These are phyloP conservation scores for Lecanicillium sp. DNA, from an alignment of 2,329 filamentous ascomycete genomes.

Conservation along the genomic window DNA sequence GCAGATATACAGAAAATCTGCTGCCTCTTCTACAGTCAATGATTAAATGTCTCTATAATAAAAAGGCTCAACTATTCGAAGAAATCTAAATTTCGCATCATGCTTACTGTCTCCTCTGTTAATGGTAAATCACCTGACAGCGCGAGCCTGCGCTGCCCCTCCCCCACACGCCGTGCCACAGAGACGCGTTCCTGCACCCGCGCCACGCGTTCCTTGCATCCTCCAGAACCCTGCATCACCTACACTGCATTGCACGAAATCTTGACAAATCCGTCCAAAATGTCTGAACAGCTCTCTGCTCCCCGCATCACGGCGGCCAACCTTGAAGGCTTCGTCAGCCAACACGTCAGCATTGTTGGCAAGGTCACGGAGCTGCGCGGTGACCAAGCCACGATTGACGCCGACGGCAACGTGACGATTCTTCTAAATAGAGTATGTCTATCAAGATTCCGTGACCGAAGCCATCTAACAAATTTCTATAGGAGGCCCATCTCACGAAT, in stretches of 20 bases:
- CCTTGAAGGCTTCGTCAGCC: constrained; percentile 66
- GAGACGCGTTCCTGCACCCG: neutral
- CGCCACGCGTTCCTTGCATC: neutral
- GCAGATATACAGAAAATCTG: no score
- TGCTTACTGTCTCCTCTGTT: no score
- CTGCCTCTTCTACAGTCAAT: no score
- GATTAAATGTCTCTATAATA: no score
- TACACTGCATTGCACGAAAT: no score
- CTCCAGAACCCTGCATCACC: neutral
- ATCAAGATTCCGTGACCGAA: constrained; percentile 2
- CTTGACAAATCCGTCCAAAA: constrained; percentile 25
- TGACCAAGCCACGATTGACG: constrained; percentile 72
- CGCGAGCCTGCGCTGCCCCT: constrained; percentile 7
- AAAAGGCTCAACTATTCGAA: no score
- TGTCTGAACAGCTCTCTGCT: constrained; percentile 60
- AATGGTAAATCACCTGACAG: constrained; percentile 7
- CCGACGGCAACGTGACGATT: constrained; percentile 68
- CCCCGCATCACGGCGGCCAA: constrained; percentile 78
- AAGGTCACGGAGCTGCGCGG: constrained; percentile 77
- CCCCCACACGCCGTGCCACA: neutral
- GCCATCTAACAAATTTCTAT: constrained; percentile 3
- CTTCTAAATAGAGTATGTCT: constrained; percentile 61
- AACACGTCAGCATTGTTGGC: constrained; percentile 77
- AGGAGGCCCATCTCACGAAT: constrained; percentile 65
- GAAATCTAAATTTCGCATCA: no score